A percentile compares a stretch with the other conserved stretches of the same genome.
Conservation (phyloP, 163 green algal genomes). For the Chloromonas sp. region DNA sequence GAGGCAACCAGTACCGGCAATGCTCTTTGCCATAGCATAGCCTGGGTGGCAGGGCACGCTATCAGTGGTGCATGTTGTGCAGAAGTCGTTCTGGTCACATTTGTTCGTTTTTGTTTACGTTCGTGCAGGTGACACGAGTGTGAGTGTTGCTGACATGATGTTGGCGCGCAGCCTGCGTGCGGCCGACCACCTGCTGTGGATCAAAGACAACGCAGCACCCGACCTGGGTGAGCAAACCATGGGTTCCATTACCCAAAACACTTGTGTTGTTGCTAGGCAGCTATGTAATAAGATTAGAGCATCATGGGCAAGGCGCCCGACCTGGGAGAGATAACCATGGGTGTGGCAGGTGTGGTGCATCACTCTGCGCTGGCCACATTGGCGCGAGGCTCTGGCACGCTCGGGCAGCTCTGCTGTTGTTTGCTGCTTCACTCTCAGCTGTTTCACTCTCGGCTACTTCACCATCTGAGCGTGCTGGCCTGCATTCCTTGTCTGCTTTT, state of each 20-base stretch:
- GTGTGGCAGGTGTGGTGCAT: too few species aligned
- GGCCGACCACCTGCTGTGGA: slow-evolving; percentile 67
- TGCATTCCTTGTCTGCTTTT: too few species aligned
- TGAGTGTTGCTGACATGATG: slow-evolving; percentile 76
- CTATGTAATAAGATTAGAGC: too few species aligned
- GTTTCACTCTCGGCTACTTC: too few species aligned
- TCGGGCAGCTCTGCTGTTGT: neutral
- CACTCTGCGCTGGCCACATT: neutral
- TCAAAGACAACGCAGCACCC: slow-evolving; percentile 55
- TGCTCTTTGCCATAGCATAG: too few species aligned
- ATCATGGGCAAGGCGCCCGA: too few species aligned
- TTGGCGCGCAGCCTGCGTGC: slow-evolving; percentile 59
- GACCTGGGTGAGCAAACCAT: slow-evolving; percentile 42
- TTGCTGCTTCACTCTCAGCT: neutral
- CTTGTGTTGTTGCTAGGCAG: neutral
- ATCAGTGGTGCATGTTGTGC: too few species aligned
- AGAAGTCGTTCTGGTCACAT: too few species aligned
- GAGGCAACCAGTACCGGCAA: too few species aligned
- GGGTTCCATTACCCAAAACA: neutral
- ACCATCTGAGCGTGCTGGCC: too few species aligned
- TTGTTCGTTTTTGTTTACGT: neutral
- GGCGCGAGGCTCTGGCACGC: neutral
- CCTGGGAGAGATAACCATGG: too few species aligned
- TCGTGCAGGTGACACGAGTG: slow-evolving; percentile 7
- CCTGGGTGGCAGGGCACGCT: too few species aligned